Evolutionary conservation across 176 grass and related monocot genomes (phyloP).

Genomic region (Musa troglodytarum): DNA sequence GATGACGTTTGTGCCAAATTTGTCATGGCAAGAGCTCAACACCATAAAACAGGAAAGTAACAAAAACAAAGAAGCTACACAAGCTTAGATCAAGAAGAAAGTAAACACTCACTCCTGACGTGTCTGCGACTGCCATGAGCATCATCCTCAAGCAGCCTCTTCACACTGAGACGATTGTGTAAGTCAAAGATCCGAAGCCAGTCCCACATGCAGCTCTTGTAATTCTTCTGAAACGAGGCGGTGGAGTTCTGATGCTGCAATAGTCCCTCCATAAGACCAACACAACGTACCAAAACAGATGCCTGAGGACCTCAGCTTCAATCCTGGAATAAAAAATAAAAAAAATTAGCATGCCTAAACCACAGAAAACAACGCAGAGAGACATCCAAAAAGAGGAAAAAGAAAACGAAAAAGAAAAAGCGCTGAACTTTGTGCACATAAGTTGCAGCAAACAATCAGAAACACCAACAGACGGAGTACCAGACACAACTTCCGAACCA

Average conservation of each 20-base stretch:
- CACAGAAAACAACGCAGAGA: not conserved
- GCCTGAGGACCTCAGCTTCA: not conserved
- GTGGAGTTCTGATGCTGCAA: conserved; percentile 15
- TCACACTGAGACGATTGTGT: not conserved
- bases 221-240: not conserved
- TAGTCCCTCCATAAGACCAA: not conserved
- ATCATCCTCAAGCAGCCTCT: not conserved
- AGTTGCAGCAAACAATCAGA: too few species aligned
- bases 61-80: not conserved
- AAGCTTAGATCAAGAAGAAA: not conserved
- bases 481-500: too few species aligned
- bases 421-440: too few species aligned
- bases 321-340: not conserved
- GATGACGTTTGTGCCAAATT: too few species aligned
- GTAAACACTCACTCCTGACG: not conserved
- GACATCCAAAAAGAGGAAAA: not conserved
- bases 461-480: too few species aligned
- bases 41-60: not conserved
- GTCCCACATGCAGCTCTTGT: conserved; percentile 3
- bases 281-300: too few species aligned
- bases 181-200: conserved; percentile 7
- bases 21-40: too few species aligned
- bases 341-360: not conserved
- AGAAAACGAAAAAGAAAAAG: too few species aligned
- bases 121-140: not conserved